A percentile compares a stretch with the other conserved stretches of the same genome.
These are phyloP conservation scores for Balansia obtecta DNA, from an alignment of 2,329 filamentous ascomycete genomes.

Conservation along the genomic window DNA sequence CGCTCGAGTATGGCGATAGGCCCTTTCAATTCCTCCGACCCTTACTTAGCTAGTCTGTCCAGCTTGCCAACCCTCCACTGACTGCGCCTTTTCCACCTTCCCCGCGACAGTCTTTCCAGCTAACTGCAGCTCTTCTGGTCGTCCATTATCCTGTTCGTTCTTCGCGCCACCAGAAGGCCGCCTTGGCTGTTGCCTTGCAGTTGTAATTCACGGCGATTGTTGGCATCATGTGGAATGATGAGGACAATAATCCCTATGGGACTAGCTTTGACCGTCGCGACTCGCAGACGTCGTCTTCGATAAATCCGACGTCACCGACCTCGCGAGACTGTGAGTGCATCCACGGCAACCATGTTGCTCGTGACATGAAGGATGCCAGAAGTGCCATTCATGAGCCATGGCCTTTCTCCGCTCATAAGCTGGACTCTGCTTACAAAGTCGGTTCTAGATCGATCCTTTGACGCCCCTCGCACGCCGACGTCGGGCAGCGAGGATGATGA, in stretches of 20 bases:
- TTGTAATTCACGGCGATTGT: background rate
- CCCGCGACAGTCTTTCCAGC: slow-evolving; percentile 1
- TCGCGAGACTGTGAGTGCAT: slow-evolving; percentile 42
- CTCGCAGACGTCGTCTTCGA: slow-evolving; percentile 57
- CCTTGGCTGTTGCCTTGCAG: background rate
- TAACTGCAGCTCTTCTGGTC: background rate
- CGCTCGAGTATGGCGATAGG: slow-evolving; percentile 13
- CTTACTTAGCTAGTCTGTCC: slow-evolving; percentile 5
- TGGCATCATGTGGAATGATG: slow-evolving; percentile 85
- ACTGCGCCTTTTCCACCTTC: slow-evolving; percentile 4
- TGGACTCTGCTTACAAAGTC: background rate
- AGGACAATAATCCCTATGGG: slow-evolving; percentile 94
- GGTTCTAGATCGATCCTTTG: slow-evolving; percentile 30
- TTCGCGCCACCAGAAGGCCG: background rate
- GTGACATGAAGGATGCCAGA: background rate
- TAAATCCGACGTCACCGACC: slow-evolving; percentile 51
- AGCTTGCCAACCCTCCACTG: slow-evolving; percentile 2
- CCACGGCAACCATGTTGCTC: background rate
- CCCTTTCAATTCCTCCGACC: slow-evolving; percentile 7
- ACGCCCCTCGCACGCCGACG: slow-evolving; percentile 59
- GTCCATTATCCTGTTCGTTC: background rate
- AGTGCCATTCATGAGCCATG: background rate
- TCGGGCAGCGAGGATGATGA: slow-evolving; percentile 57
- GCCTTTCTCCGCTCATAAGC: background rate
- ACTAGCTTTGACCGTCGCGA: slow-evolving; percentile 80